A percentile compares a stretch with the other conserved stretches of the same genome.
phyloP scores from a whole-genome alignment of 192 early-diverging fungal genomes.

The Podila horticola region DNA sequence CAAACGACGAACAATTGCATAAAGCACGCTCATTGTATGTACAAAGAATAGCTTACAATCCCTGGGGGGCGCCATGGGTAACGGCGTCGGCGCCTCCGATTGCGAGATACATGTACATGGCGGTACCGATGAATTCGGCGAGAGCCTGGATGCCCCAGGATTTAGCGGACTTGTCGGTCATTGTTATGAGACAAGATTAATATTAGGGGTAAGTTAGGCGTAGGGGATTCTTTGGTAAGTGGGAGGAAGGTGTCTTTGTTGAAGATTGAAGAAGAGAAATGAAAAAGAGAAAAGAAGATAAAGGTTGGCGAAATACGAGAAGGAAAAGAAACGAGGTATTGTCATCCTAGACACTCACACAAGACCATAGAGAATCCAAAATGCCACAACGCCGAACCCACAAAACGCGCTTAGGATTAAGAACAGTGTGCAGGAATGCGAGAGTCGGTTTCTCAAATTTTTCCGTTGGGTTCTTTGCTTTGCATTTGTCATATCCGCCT shows the following conservation, averaged over 20 bases:
- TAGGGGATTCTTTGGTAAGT: not conserved
- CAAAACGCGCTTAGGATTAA: no score
- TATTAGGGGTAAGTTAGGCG: not conserved
- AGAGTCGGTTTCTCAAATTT: no score
- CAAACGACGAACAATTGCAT: no score
- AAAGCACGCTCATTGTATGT: no score
- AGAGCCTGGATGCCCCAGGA: constrained; percentile 22
- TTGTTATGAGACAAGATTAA: not conserved
- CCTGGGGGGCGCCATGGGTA: not conserved
- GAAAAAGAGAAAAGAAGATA: not conserved
- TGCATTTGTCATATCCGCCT: no score
- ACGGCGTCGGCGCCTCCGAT: constrained; percentile 52
- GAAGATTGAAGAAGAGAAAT: not conserved
- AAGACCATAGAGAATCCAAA: no score
- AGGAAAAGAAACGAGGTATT: not conserved
- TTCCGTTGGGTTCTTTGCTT: no score
- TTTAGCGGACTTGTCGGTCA: not conserved
- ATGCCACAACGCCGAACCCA: no score
- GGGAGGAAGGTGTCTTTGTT: not conserved
- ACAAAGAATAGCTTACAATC: constrained; percentile 17
- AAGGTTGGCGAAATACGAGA: not conserved
- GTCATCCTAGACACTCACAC: no score
- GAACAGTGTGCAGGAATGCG: no score
- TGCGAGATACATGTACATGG: constrained; percentile 56
- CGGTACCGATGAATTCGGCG: constrained; percentile 54